Conservation (phyloP, 495 filamentous ascomycete species). For the Tetracladium setigerum region DNA sequence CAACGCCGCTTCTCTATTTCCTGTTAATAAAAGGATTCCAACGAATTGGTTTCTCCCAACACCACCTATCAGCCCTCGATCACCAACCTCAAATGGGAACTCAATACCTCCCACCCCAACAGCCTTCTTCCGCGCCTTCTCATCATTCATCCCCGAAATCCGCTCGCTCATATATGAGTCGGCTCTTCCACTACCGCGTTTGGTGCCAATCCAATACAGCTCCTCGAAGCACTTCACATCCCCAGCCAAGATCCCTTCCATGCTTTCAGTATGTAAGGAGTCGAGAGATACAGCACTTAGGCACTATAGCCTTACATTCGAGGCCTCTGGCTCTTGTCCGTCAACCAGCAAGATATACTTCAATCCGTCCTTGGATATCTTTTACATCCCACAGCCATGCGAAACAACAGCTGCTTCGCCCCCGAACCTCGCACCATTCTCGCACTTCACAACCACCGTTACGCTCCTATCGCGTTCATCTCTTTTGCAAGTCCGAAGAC, state of each 20-base stretch:
- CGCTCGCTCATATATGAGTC: no score
- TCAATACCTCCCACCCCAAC: no score
- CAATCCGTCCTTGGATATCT: not conserved
- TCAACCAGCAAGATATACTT: not conserved
- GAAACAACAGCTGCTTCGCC: slow-evolving; percentile 2
- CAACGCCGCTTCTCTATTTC: no score
- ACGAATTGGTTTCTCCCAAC: no score
- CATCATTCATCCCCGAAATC: no score
- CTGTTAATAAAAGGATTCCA: no score
- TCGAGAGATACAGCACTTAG: slow-evolving; percentile 4
- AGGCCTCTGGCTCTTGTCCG: slow-evolving; percentile 4
- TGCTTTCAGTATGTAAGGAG: slow-evolving; percentile 4
- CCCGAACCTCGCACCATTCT: slow-evolving; percentile 3
- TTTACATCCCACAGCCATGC: slow-evolving; percentile 6
- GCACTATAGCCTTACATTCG: slow-evolving; percentile 8
- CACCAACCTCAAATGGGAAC: no score
- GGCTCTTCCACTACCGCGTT: no score
- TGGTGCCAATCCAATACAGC: not conserved
- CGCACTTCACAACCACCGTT: slow-evolving; percentile 1
- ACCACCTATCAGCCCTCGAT: no score
- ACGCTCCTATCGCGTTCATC: not conserved
- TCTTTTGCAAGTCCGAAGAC: slow-evolving; percentile 1
- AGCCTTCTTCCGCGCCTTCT: no score
- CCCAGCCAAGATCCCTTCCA: slow-evolving; percentile 16
- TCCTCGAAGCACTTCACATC: slow-evolving; percentile 18